Evolutionary conservation across 2,329 filamentous ascomycete genomes (phyloP).

Genomic region (Talaromyces albobiverticillius): DNA sequence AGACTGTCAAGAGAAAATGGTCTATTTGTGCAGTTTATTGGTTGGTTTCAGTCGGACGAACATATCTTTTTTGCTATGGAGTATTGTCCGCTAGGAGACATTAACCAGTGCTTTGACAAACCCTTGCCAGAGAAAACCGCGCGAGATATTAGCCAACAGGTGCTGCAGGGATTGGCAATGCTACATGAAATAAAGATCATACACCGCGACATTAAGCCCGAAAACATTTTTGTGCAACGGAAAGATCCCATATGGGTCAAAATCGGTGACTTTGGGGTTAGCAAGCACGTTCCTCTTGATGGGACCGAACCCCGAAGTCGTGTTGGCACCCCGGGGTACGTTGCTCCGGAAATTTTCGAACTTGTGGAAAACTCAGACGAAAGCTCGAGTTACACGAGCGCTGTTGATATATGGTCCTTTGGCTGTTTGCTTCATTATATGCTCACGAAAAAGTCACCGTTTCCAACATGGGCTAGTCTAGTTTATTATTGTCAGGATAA

Average conservation of each 20-base stretch:
- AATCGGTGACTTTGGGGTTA: slow-evolving; percentile 40
- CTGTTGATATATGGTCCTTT: slow-evolving; percentile 3
- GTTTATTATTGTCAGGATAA: too few relatives aligned
- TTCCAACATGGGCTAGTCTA: too few relatives aligned
- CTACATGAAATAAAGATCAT: slow-evolving; percentile 36
- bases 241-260: slow-evolving; percentile 30
- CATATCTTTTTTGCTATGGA: slow-evolving; percentile 39
- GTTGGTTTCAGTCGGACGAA: slow-evolving; percentile 35
- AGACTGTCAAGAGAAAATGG: slow-evolving; percentile 15
- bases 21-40: slow-evolving; percentile 30
- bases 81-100: slow-evolving; percentile 33
- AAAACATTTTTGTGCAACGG: slow-evolving; percentile 31
- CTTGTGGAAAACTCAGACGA: background rate
- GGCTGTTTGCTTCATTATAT: too few relatives aligned
- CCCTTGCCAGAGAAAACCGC: slow-evolving; percentile 26
- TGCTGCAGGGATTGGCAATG: slow-evolving; percentile 31
- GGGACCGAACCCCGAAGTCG: background rate
- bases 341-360: background rate
- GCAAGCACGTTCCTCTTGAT: slow-evolving; percentile 24
- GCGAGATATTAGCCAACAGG: slow-evolving; percentile 27
- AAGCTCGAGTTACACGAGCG: background rate
- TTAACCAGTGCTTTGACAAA: slow-evolving; percentile 26
- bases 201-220: slow-evolving; percentile 39
- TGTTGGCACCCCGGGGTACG: background rate
- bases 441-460: too few relatives aligned